These are phyloP conservation scores for Avena insularis DNA, from an alignment of 176 grass and related monocot species.

Conservation along the genomic window DNA sequence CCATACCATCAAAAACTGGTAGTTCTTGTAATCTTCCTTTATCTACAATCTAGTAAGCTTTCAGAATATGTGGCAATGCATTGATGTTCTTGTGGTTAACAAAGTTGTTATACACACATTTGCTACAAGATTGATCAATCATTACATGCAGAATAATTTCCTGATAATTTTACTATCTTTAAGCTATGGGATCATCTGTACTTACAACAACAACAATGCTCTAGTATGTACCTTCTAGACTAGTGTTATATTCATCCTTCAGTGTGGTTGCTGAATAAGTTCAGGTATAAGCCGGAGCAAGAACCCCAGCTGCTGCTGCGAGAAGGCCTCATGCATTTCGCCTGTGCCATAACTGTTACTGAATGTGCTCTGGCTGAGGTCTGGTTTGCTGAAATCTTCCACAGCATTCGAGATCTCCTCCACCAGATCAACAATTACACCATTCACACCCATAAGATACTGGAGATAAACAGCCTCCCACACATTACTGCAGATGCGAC, in stretches of 20 bases:
- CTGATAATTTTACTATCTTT: neutral
- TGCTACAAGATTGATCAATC: slow-evolving; percentile 13
- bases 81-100: neutral
- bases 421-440: slow-evolving; percentile 68
- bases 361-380: neutral
- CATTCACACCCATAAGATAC: slow-evolving; percentile 67
- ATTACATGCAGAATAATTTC: neutral
- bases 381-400: slow-evolving; percentile 39
- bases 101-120: neutral
- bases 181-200: neutral
- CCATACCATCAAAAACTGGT: neutral
- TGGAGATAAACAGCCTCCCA: slow-evolving; percentile 68
- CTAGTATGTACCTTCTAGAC: slow-evolving; percentile 23
- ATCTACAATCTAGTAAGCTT: neutral
- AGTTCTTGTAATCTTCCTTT: no score
- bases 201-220: slow-evolving; percentile 7
- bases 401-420: slow-evolving; percentile 64
- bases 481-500: slow-evolving; percentile 57
- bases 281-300: slow-evolving; percentile 71
- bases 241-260: slow-evolving; percentile 28
- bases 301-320: slow-evolving; percentile 60
- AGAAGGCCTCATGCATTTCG: slow-evolving; percentile 45
- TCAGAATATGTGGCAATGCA: neutral
- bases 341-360: neutral
- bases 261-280: slow-evolving; percentile 48